A percentile compares a stretch with the other conserved stretches of the same genome.
Evolutionary conservation across 495 filamentous ascomycete genomes (phyloP).

Genomic region (Sporormia fimetaria): DNA sequence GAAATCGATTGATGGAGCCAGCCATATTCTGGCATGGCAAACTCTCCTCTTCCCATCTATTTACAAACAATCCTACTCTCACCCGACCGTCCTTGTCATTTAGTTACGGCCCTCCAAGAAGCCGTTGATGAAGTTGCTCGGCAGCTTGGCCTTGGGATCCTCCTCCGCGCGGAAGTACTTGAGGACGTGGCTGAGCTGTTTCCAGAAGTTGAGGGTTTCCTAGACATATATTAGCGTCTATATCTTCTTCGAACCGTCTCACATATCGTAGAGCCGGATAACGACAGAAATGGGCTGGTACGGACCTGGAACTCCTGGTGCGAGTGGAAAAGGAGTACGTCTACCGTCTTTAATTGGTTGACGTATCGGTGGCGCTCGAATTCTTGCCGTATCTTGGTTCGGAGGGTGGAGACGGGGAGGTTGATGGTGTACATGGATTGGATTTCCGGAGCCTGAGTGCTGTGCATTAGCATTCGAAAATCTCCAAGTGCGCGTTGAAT

Average conservation of each 20-base stretch:
- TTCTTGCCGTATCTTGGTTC: conserved; percentile 91
- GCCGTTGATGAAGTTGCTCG: conserved; percentile 76
- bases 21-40: too few relatives aligned
- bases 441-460: conserved; percentile 75
- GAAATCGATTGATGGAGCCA: too few relatives aligned
- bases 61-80: too few relatives aligned
- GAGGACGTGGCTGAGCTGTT: conserved; percentile 89
- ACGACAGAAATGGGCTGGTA: too few relatives aligned
- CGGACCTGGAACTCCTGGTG: conserved; percentile 78
- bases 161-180: conserved; percentile 93
- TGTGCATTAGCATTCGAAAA: background rate
- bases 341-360: conserved; percentile 72
- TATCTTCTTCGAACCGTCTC: background rate
- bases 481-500: too few relatives aligned
- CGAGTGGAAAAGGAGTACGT: conserved; percentile 78
- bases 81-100: too few relatives aligned
- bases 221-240: conserved; percentile 29
- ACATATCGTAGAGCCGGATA: background rate
- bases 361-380: conserved; percentile 95
- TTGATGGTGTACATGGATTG: conserved; percentile 91
- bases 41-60: too few relatives aligned
- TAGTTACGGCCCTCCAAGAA: conserved; percentile 68
- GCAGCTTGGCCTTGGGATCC: conserved; percentile 64
- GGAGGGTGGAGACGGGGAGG: conserved; percentile 75
- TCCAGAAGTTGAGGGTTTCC: conserved; percentile 99